Percentiles rank a stretch among this genome's conserved stretches.
These are phyloP conservation scores for Penicillium sp. DNA, from an alignment of 2,329 filamentous ascomycete species.

Conservation along the genomic window DNA sequence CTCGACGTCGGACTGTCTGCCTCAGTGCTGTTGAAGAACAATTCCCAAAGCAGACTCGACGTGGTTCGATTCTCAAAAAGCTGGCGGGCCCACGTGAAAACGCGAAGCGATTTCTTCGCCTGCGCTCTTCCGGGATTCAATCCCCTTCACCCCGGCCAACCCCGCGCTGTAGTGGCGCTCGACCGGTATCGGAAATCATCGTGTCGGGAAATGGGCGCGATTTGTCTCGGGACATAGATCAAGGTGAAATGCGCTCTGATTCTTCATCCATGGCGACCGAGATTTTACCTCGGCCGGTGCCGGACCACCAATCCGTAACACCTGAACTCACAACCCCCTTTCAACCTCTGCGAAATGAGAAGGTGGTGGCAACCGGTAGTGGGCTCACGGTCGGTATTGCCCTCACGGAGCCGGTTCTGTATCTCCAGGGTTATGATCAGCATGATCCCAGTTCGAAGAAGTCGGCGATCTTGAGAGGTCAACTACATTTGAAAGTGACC, in stretches of 20 bases:
- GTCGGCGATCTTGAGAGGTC: conserved; percentile 80
- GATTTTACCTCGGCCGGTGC: conserved; percentile 17
- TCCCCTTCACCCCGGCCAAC: conserved; percentile 23
- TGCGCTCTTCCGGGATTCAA: conserved; percentile 31
- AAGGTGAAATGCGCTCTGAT: conserved; percentile 24
- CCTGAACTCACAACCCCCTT: conserved; percentile 29
- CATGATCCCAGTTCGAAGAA: conserved; percentile 53
- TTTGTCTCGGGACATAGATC: conserved; percentile 15
- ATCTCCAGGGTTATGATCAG: conserved; percentile 46
- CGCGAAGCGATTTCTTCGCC: conserved; percentile 44
- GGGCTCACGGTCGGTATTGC: conserved; percentile 45
- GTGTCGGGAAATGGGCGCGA: conserved; percentile 32
- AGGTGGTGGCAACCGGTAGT: conserved; percentile 45
- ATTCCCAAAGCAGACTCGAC: conserved; percentile 24
- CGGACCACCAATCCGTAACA: conserved; percentile 18
- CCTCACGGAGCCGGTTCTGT: conserved; percentile 46
- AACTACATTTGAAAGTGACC: conserved; percentile 70
- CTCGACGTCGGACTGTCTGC: conserved; percentile 21
- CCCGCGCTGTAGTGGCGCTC: conserved; percentile 26
- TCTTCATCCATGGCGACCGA: conserved; percentile 25
- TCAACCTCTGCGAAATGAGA: conserved; percentile 41
- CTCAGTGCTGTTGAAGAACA: conserved; percentile 21
- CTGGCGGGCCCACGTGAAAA: conserved; percentile 44
- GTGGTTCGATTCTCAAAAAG: conserved; percentile 33
- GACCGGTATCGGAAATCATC: conserved; percentile 35